Evolutionary conservation across 345 rosid species (phyloP).

Genomic region (Eucalyptus rudis): DNA sequence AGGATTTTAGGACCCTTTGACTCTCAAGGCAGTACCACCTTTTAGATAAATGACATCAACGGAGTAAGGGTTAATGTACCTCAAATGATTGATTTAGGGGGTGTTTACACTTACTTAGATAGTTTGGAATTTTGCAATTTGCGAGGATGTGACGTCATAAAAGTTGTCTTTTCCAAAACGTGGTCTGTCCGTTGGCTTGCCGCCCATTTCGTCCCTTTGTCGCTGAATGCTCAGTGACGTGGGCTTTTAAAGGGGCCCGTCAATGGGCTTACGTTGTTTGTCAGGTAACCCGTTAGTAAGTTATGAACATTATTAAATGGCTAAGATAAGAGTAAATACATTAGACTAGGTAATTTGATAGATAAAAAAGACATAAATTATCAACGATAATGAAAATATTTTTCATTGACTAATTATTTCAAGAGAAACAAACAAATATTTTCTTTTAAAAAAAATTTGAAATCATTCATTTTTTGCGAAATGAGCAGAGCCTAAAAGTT

Average conservation of each 20-base stretch:
- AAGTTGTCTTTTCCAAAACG: rapidly evolving
- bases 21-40: neutral
- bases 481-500: rapidly evolving
- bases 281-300: neutral
- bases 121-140: rapidly evolving
- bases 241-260: neutral
- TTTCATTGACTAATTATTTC: rapidly evolving
- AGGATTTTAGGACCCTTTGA: rapidly evolving
- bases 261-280: neutral
- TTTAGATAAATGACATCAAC: rapidly evolving
- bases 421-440: rapidly evolving
- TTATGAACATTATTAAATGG: neutral
- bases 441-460: too few species aligned
- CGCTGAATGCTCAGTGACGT: neutral
- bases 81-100: neutral
- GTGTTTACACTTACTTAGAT: rapidly evolving
- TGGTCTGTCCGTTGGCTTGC: neutral
- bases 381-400: neutral
- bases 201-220: neutral
- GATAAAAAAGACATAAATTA: neutral
- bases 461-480: rapidly evolving
- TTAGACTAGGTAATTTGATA: neutral
- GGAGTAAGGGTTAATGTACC: neutral
- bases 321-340: neutral
- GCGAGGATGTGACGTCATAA: neutral